Conservation (phyloP, 192 early-diverging fungal species). For the Backusella luteola region DNA sequence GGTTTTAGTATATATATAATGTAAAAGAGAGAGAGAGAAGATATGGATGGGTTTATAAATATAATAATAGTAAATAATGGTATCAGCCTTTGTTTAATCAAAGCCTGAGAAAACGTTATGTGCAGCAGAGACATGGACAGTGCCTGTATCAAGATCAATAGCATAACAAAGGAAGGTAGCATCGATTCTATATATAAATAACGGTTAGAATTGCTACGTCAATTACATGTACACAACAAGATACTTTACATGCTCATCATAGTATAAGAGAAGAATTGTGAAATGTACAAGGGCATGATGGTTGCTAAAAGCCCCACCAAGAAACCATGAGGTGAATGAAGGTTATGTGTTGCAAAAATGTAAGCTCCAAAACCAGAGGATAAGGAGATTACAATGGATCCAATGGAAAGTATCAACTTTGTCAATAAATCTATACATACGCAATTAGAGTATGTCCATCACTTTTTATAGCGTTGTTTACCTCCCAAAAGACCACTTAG, state of each 20-base stretch:
- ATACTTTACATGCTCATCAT: conserved; percentile 72
- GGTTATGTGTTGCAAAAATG: conserved; percentile 54
- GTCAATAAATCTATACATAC: conserved; percentile 46
- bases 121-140: conserved; percentile 45
- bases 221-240: not conserved
- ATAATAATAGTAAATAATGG: not conserved
- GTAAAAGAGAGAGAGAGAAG: not conserved
- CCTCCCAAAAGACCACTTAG: conserved; percentile 56
- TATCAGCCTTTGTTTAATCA: conserved; percentile 13
- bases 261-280: conserved; percentile 65
- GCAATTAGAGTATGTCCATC: not conserved
- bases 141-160: conserved; percentile 72
- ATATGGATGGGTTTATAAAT: not conserved
- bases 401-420: conserved; percentile 56
- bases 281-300: conserved; percentile 64
- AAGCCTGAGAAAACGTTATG: conserved; percentile 50
- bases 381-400: conserved; percentile 53
- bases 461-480: not conserved
- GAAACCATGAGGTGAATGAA: conserved; percentile 62
- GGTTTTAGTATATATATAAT: not conserved
- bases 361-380: conserved; percentile 57
- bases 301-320: conserved; percentile 59
- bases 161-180: conserved; percentile 80
- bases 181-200: conserved; percentile 55
- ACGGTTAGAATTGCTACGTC: not conserved